Conservation (phyloP, 805 yeast species). For the Saccharomycopsis microspora region DNA sequence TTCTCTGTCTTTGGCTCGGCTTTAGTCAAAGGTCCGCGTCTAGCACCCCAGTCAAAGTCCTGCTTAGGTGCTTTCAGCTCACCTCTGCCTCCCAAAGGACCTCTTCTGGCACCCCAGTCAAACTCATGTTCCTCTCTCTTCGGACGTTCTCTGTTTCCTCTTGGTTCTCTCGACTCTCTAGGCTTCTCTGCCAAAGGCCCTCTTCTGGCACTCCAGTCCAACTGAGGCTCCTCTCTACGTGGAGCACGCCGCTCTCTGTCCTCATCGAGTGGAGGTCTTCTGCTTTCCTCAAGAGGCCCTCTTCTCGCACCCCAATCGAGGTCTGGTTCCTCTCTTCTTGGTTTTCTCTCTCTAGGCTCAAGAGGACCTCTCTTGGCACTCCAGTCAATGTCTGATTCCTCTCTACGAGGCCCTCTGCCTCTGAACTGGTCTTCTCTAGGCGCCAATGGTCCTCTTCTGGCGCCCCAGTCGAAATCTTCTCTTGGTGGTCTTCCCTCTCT, state of each 20-base stretch:
- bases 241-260: too few species aligned
- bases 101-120: conserved; percentile 5
- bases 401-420: conserved; percentile 33
- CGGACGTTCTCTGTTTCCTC: conserved; percentile 17
- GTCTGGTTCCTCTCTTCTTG: conserved; percentile 25
- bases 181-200: conserved; percentile 21
- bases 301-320: conserved; percentile 25
- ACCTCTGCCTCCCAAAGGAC: not conserved
- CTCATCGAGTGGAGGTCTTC: too few species aligned
- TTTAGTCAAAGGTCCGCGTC: not conserved
- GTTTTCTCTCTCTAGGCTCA: not conserved
- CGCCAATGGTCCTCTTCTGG: conserved; percentile 17
- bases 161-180: conserved; percentile 15
- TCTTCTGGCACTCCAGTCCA: conserved; percentile 35
- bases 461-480: conserved; percentile 29
- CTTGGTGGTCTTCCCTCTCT: conserved; percentile 24
- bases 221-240: conserved; percentile 26
- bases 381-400: conserved; percentile 40
- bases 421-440: conserved; percentile 20
- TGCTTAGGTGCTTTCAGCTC: not conserved
- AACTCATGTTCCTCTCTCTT: not conserved
- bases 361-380: conserved; percentile 26
- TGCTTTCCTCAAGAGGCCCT: conserved; percentile 12
- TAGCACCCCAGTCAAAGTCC: conserved; percentile 8
- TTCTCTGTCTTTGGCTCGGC: not conserved